Evolutionary conservation across 768 basidiomycete species (phyloP).

Genomic region (Phaeotremella skinneri): DNA sequence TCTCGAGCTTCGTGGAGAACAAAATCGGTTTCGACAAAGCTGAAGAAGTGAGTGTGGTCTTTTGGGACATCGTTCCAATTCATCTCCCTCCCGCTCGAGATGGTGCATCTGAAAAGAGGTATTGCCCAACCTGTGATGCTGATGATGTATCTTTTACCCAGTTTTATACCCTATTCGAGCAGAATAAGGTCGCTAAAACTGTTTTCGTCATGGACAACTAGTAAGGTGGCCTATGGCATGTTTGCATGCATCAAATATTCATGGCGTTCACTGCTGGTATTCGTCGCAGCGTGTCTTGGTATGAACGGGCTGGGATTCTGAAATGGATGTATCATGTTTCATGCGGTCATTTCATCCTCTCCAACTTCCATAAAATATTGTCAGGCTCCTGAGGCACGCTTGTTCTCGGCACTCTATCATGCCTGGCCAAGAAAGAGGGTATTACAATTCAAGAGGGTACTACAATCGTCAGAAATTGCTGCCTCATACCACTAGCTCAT

Average conservation of each 20-base stretch:
- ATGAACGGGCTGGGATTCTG: too few relatives aligned
- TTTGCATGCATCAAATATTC: background rate
- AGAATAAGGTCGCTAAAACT: slow-evolving; percentile 48
- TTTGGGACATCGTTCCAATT: background rate
- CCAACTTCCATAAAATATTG: too few relatives aligned
- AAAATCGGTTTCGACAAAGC: slow-evolving; percentile 33
- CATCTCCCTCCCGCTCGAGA: background rate
- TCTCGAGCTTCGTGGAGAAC: slow-evolving; percentile 35
- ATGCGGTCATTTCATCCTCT: too few relatives aligned
- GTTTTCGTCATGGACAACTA: slow-evolving; percentile 35
- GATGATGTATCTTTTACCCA: slow-evolving; percentile 12
- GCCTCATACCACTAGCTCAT: too few relatives aligned
- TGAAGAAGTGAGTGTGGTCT: slow-evolving; percentile 23
- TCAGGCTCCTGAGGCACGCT: background rate
- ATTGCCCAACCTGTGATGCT: background rate
- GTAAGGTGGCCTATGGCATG: background rate
- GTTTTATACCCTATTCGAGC: slow-evolving; percentile 47
- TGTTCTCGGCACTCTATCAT: background rate
- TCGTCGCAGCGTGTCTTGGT: too few relatives aligned
- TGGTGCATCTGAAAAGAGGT: slow-evolving; percentile 1
- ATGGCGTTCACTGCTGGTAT: background rate
- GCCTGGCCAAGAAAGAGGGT: too few relatives aligned
- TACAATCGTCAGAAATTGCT: too few relatives aligned
- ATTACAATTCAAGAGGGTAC: too few relatives aligned
- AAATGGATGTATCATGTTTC: too few relatives aligned